These are phyloP conservation scores for Lactarius pseudohatsudake DNA, from an alignment of 768 basidiomycete species.

Conservation along the genomic window DNA sequence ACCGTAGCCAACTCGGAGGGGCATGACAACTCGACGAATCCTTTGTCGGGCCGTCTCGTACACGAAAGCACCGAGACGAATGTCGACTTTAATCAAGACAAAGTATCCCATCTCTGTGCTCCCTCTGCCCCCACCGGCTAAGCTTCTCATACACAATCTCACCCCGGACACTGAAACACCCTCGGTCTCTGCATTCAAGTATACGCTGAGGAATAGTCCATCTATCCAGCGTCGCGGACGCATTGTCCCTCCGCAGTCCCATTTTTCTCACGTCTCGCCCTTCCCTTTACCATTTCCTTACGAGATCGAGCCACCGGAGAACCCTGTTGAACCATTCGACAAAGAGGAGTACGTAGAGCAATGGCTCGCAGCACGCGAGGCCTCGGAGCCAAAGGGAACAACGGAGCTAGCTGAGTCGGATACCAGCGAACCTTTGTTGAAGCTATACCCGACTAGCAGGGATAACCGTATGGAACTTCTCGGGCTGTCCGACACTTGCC, in stretches of 20 bases:
- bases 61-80: too few species aligned
- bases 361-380: conserved; percentile 72
- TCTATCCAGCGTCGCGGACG: conserved; percentile 71
- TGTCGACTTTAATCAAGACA: conserved; percentile 29
- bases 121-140: conserved; percentile 46
- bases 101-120: conserved; percentile 53
- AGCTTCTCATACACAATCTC: conserved; percentile 45
- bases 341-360: conserved; percentile 67
- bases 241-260: conserved; percentile 54
- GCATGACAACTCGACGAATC: conserved; percentile 16
- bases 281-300: conserved; percentile 84
- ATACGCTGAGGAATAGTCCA: conserved; percentile 51
- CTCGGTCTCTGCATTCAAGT: conserved; percentile 50
- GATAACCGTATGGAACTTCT: conserved; percentile 61
- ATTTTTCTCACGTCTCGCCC: conserved; percentile 83
- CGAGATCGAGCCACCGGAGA: conserved; percentile 56
- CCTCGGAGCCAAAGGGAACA: conserved; percentile 40
- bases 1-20: conserved; percentile 35
- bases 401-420: conserved; percentile 31
- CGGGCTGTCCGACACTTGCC: conserved; percentile 64
- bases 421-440: conserved; percentile 38
- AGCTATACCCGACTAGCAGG: conserved; percentile 49
- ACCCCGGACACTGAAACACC: conserved; percentile 62
- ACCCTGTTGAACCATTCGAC: conserved; percentile 50
- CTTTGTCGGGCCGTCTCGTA: neutral